Conservation (phyloP, 257 asterid species). For the Salvia miltiorrhiza region DNA sequence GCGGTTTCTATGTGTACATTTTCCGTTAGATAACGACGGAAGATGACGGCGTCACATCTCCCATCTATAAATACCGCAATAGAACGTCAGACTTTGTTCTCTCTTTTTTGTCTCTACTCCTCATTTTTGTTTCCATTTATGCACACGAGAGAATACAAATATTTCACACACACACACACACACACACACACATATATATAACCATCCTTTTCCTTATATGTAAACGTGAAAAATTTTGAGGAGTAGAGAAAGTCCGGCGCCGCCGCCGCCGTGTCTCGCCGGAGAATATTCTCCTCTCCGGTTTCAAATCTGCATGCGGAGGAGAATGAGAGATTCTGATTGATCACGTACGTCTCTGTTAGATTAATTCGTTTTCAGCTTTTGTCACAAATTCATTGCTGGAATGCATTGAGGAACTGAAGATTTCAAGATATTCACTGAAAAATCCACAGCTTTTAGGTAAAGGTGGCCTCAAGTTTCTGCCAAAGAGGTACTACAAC, state of each 20-base stretch:
- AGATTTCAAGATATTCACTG: slow-evolving; percentile 15
- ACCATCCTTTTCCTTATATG: neutral
- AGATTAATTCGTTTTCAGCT: neutral
- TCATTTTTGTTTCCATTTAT: slow-evolving; percentile 27
- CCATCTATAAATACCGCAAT: slow-evolving; percentile 47
- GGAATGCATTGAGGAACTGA: slow-evolving; percentile 15
- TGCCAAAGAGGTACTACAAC: slow-evolving; percentile 27
- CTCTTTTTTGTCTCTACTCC: slow-evolving; percentile 48
- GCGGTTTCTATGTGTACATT: neutral
- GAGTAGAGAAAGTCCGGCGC: neutral
- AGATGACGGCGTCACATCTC: slow-evolving; percentile 51
- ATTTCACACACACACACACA: neutral
- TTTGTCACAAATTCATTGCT: neutral
- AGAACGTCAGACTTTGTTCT: slow-evolving; percentile 27
- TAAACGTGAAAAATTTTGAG: slow-evolving; percentile 27
- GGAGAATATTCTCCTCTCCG: slow-evolving; percentile 18
- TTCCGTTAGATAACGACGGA: slow-evolving; percentile 64
- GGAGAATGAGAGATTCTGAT: slow-evolving; percentile 14
- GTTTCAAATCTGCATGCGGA: slow-evolving; percentile 23
- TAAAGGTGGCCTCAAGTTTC: neutral
- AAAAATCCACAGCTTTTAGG: slow-evolving; percentile 13
- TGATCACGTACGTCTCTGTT: slow-evolving; percentile 3
- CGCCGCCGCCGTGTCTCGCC: slow-evolving; percentile 24
- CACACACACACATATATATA: neutral
- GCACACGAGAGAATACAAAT: slow-evolving; percentile 5